Evolutionary conservation across 306 rosid genomes (phyloP), one percentile per base, ranked within the genome.

Genomic region (Elaeagnus macrophylla): DNA sequence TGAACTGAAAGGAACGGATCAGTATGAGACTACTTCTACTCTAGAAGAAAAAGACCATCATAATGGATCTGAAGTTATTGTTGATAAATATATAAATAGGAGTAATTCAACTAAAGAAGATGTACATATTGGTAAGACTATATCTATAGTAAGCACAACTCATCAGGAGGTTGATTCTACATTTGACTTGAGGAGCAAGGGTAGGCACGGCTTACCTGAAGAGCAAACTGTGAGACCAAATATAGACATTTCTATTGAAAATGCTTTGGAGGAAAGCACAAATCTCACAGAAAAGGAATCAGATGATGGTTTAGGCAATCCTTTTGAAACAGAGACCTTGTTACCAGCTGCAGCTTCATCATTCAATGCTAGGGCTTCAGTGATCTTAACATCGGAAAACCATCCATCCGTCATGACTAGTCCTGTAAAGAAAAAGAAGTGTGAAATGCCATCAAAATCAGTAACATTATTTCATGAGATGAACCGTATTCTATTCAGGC

Each of bases 371-470:
- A 51, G 68, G 9, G 37, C 12, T 78, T 44, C 15, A 5, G 59
- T 57, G 62, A 59, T 56, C 53, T 54, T 57, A 39, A 36, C 54
- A n/a, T 56, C 59, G 19, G 61, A 54, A 39, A 37, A 66, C 55
- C 70, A 48, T 53, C 53, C 71, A 52, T 36, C 62, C 39, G 51
- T 12, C 9, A 41, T 19, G 19, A 74, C 40, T 36, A 55, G 14
- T 59, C 69, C 72, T 42, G 51, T 35, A 62, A 87, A 84, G 72
- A 62, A 74, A 72, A 72, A 75, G 94, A 87, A 66, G 74, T 75
- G 85, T 51, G 53, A 78, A 37, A 58, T 84, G 78, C 99, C 99
- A 0, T 89, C 95, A 25, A 91, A 84, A 76, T 72, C 85, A 14
- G 69, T 82, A 66, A 87, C 84, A 55, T 74, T 81, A 51, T 67